Evolutionary conservation across 1,284 basidiomycete species (phyloP).

Genomic region (Xanthoconium separans): DNA sequence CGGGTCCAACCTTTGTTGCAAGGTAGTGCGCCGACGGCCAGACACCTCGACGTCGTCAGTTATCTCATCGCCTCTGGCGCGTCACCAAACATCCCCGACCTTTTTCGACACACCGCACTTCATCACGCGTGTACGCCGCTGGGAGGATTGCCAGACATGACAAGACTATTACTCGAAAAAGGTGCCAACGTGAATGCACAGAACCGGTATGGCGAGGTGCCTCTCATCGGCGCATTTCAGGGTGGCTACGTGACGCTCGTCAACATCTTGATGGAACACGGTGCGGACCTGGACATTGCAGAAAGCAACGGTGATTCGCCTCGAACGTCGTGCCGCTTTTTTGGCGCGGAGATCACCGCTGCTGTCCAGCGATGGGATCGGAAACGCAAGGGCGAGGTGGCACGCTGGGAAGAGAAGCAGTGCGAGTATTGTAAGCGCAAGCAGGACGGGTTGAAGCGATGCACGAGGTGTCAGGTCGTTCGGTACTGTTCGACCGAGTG

Average conservation of each 20-base stretch:
- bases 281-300: conserved; percentile 44
- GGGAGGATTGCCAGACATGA: conserved; percentile 27
- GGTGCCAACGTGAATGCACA: conserved; percentile 47
- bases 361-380: conserved; percentile 47
- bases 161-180: conserved; percentile 38
- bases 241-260: conserved; percentile 35
- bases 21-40: not conserved
- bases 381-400: conserved; percentile 42
- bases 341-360: conserved; percentile 49
- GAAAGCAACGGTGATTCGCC: conserved; percentile 46
- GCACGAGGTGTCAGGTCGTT: conserved; percentile 42
- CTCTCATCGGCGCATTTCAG: conserved; percentile 41
- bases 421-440: conserved; percentile 40
- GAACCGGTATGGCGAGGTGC: conserved; percentile 47
- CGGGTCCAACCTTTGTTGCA: conserved; percentile 22
- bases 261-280: conserved; percentile 49
- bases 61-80: conserved; percentile 45
- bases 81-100: conserved; percentile 43
- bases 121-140: conserved; percentile 41
- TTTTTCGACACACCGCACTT: conserved; percentile 50
- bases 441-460: conserved; percentile 39
- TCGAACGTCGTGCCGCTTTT: conserved; percentile 31
- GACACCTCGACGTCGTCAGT: conserved; percentile 38
- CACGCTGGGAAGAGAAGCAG: conserved; percentile 37
- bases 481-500: conserved; percentile 54